Base-by-base conservation (phyloP, 2,329 filamentous ascomycete species). In the Chrysosporium queenslandicum region DNA sequence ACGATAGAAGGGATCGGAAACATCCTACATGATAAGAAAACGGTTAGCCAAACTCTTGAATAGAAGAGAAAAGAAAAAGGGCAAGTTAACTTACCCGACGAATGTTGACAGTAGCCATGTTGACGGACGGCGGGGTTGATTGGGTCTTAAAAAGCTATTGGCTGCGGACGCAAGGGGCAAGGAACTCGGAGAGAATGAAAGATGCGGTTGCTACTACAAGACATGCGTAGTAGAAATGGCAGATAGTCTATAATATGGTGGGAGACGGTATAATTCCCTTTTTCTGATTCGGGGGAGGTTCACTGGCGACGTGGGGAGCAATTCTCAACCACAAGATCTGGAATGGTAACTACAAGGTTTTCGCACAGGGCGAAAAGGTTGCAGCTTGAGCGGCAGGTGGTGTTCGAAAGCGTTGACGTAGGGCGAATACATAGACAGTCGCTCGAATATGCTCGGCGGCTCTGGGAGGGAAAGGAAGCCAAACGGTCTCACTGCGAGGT, bases 401-500 rank as follows among this genome's bases (percentile, higher is more conserved):
- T 91, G 85, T 87, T 84, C 87, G 83, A 87, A 89, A 83, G 88
- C 83, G 86, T 86, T 82, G 82, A 81, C 81, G 83, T 86, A 85
- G 87, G 87, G 85, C 87, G 89, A 89, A 95, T 94, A 94, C 89
- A 94, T 94, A 94, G 86, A 94, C 88, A 85, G 76, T 62, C 68
- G 65, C 63, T 66, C 68, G 58, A 60, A 43, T 57, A 60, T 59
- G 59, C 60, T 63, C 54, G 60, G 59, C 62, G 63, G 63, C 61
- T 67, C 64, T 62, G 63, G 60, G 63, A 57, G 58, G 55, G 56
- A 58, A 64, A 63, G 65, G 62, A 53, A 63, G 54, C 48, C 55
- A 48, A 50, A 41, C 37, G 50, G 36, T 46, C 52, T 52, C 30
- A 23, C 47, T 45, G 32, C 34, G 23, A 30, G 32, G 18, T 6